phyloP scores from a whole-genome alignment of 2,329 filamentous ascomycete genomes.

The Coleophoma cylindrospora region DNA sequence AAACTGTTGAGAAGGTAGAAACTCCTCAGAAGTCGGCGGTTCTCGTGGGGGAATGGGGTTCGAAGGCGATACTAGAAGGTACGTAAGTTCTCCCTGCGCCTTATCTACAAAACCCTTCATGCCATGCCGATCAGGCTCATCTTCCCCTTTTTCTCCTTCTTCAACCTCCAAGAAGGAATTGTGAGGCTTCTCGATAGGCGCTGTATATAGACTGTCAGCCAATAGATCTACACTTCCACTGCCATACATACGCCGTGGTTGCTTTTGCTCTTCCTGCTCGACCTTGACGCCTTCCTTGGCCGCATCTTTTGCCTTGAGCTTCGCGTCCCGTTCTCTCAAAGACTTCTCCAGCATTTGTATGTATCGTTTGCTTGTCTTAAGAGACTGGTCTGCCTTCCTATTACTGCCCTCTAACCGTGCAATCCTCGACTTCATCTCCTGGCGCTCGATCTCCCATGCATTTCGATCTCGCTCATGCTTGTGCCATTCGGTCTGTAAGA shows the following conservation, averaged over 20 bases:
- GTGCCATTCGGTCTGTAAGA: conserved; percentile 98
- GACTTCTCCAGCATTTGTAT: conserved; percentile 85
- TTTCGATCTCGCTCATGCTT: conserved; percentile 96
- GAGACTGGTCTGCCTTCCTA: conserved; percentile 79
- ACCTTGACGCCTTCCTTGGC: conserved; percentile 24
- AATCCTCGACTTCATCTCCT: conserved; percentile 98
- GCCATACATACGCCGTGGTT: too few relatives aligned
- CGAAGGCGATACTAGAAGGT: conserved; percentile 62
- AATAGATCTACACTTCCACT: too few relatives aligned
- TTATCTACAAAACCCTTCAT: conserved; percentile 59
- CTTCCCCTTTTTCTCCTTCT: conserved; percentile 29
- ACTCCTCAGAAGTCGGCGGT: conserved; percentile 54
- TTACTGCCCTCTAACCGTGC: conserved; percentile 88
- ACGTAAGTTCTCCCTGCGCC: conserved; percentile 61
- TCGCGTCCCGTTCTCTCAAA: conserved; percentile 77
- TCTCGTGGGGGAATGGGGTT: conserved; percentile 63
- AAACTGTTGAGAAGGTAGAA: conserved; percentile 43
- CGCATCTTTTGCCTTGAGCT: conserved; percentile 48
- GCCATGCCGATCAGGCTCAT: conserved; percentile 40
- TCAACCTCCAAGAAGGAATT: conserved; percentile 35
- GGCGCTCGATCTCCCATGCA: conserved; percentile 97
- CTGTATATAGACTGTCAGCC: too few relatives aligned
- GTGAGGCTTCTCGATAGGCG: conserved; percentile 17
- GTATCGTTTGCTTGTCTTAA: conserved; percentile 86
- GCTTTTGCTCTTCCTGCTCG: conserved; percentile 32